These are phyloP conservation scores for Phytopythium aichiense DNA, from an alignment of 352 stramenopile species.

Conservation along the genomic window DNA sequence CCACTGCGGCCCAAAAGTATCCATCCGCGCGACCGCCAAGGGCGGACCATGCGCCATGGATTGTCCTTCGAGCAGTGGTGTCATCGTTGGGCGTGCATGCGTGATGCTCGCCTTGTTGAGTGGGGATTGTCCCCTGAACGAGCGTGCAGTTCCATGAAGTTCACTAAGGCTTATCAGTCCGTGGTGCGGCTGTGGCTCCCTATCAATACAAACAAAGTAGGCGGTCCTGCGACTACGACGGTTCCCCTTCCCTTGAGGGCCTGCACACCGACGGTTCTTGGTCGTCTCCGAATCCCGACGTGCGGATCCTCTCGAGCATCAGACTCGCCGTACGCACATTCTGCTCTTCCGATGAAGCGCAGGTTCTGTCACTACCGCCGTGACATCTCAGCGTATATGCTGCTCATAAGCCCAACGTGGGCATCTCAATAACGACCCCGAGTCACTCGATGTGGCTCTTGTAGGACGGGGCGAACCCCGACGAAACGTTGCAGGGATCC, in stretches of 20 bases:
- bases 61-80: too few species aligned
- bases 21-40: not conserved
- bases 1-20: not conserved
- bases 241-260: not conserved
- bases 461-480: not conserved
- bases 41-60: not conserved
- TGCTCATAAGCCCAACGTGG: not conserved
- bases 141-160: too few species aligned
- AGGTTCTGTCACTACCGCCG: not conserved
- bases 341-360: not conserved
- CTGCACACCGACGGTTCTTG: not conserved
- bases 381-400: not conserved
- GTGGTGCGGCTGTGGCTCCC: not conserved
- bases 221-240: not conserved
- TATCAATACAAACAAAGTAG: not conserved
- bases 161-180: not conserved
- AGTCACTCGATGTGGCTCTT: not conserved
- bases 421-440: not conserved
- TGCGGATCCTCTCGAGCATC: not conserved
- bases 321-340: not conserved
- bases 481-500: not conserved
- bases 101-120: too few species aligned
- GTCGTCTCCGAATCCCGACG: slow-evolving; percentile 1
- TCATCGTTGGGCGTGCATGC: too few species aligned
- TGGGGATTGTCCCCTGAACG: too few species aligned